Evolutionary conservation across 768 basidiomycete species (phyloP).

Genomic region (Tulasnella sp.): DNA sequence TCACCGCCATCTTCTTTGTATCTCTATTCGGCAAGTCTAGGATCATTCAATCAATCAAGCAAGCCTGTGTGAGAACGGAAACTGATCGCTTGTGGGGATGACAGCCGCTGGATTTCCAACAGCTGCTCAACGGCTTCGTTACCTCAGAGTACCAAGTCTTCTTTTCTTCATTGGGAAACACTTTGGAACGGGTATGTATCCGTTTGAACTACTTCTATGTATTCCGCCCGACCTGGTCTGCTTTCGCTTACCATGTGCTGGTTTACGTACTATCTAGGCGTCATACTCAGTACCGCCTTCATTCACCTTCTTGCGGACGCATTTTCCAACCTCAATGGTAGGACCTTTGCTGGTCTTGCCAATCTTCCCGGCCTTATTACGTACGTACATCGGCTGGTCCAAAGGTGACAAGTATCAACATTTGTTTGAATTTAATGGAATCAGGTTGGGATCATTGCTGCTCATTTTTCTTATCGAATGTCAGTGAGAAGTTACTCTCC

Average conservation of each 20-base stretch:
- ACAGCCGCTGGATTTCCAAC: constrained; percentile 62
- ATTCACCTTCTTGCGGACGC: constrained; percentile 71
- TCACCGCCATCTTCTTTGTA: constrained; percentile 10
- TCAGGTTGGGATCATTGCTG: constrained; percentile 51
- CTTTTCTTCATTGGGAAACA: constrained; percentile 81
- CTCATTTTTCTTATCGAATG: constrained; percentile 74
- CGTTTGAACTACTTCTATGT: too few relatives aligned
- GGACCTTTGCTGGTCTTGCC: constrained; percentile 33
- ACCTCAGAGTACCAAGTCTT: constrained; percentile 50
- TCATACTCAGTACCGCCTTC: constrained; percentile 74
- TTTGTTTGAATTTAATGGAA: too few relatives aligned
- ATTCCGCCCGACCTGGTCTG: not conserved
- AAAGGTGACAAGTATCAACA: too few relatives aligned
- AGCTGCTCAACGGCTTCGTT: constrained; percentile 42
- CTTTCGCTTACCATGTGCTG: not conserved
- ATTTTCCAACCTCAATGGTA: constrained; percentile 46
- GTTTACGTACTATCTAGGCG: constrained; percentile 34
- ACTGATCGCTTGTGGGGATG: not conserved
- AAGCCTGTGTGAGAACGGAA: too few relatives aligned
- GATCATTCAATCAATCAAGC: not conserved
- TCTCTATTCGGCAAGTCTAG: not conserved
- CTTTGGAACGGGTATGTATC: constrained; percentile 54
- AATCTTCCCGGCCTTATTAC: constrained; percentile 60
- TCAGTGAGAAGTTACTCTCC: constrained; percentile 27
- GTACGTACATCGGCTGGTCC: constrained; percentile 34